These are phyloP conservation scores for Jackrogersella minutella DNA, from an alignment of 495 filamentous ascomycete species.

Conservation along the genomic window DNA sequence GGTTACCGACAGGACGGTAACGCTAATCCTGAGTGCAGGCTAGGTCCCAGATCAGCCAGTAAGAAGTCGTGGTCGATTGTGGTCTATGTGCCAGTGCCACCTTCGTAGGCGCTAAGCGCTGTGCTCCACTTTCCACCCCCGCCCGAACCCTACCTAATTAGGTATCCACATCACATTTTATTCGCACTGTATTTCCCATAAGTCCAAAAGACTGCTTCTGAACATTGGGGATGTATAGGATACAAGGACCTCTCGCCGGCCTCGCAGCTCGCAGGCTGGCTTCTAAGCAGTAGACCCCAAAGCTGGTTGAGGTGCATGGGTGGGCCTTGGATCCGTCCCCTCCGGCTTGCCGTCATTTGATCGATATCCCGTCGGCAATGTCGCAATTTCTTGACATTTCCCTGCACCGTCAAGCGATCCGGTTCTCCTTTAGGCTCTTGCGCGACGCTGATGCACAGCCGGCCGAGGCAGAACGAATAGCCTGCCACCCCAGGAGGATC, in stretches of 20 bases:
- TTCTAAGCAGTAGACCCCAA: not conserved
- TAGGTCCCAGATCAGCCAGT: conserved; percentile 24
- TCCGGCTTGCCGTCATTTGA: conserved; percentile 41
- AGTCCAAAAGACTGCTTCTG: not conserved
- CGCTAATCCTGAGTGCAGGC: conserved; percentile 19
- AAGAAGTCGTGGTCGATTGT: conserved; percentile 15
- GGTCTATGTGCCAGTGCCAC: conserved; percentile 37
- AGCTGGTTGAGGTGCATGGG: conserved; percentile 3
- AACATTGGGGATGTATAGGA: not conserved
- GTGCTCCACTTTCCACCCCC: conserved; percentile 26
- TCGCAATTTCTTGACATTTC: conserved; percentile 35
- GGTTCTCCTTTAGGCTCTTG: conserved; percentile 37
- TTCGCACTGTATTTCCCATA: conserved; percentile 29
- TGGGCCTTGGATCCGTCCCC: conserved; percentile 25
- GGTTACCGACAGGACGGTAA: conserved; percentile 38
- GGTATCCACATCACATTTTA: conserved; percentile 25
- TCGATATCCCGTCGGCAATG: conserved; percentile 36
- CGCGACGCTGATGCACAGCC: conserved; percentile 18
- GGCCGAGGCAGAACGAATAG: conserved; percentile 24
- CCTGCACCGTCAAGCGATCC: conserved; percentile 30
- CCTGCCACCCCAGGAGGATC: conserved; percentile 20
- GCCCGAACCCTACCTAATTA: conserved; percentile 23
- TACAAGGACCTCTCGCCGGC: not conserved
- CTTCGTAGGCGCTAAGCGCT: conserved; percentile 39
- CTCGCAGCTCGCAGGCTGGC: not conserved